Evolutionary conservation across 2,329 filamentous ascomycete genomes (phyloP), one percentile per base, ranked within the genome.

Genomic region (Sphaceloma murrayae): DNA sequence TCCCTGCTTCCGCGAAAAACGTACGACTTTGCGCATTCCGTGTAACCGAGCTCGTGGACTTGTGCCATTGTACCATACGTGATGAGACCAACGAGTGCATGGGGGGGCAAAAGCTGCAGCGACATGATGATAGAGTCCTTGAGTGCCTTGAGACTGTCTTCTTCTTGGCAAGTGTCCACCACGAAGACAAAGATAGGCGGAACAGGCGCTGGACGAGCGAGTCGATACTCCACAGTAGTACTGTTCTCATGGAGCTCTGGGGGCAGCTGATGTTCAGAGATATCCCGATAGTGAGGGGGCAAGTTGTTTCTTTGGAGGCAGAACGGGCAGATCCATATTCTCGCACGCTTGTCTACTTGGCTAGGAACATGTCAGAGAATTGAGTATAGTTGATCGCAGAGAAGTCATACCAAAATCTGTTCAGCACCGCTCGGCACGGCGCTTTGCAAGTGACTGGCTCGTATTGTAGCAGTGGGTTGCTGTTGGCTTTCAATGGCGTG

Each of bases 1-100:
- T 98, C 91, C 70, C 96, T 98, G 72, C 80, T 95, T 29, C 91
- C 91, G 46, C 89, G 79, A 74, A 98, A 98, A 31, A 98, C 91
- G 58, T 95, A 98, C 4, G 89, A 95, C 67, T 96, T 98, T 52
- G 91, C 86, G 65, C 91, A 98, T 66, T 96, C 91, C 45, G 85
- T 88, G 61, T 98, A 98, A 45, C 91, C 91, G 54, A 98, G 85
- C 66, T 98, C 91, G 62, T 98, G 91, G 13, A 98, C 86, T 76
- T 95, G 88, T 22, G 86, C 79, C 86, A 94, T 96, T 32, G 91
- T 96, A 50, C 91, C 91, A 59, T 78, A 93, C 34, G 85, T 91
- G 55, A 93, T 83, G 48, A 93, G 66, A 27, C 85, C 85, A 34
- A 93, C 85, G 21, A 91, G 69, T 17, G 85, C 81, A 59, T 87